Conservation (phyloP, 164 flowering plant species). For the Vitis labrusca region DNA sequence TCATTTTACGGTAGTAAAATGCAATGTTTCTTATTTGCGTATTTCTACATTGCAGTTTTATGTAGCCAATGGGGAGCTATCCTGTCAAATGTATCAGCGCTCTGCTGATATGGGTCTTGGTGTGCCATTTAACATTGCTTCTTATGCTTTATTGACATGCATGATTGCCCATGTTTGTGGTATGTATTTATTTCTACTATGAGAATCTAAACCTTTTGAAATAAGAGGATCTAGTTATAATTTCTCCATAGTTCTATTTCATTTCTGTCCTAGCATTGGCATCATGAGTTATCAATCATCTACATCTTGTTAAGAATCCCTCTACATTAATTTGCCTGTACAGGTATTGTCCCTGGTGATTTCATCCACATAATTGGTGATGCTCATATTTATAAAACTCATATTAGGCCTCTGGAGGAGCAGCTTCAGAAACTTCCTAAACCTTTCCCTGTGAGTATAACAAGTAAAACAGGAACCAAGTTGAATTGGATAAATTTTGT, state of each 20-base stretch:
- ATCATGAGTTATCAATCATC: too few relatives aligned
- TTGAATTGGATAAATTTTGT: too few relatives aligned
- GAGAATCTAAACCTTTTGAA: too few relatives aligned
- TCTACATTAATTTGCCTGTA: slow-evolving; percentile 2
- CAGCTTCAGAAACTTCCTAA: slow-evolving; percentile 81
- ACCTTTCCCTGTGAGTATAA: slow-evolving; percentile 84
- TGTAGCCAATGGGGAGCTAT: slow-evolving; percentile 84
- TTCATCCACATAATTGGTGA: slow-evolving; percentile 85
- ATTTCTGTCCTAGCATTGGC: too few relatives aligned
- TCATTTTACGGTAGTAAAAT: background rate
- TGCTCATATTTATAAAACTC: slow-evolving; percentile 83
- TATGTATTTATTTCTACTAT: slow-evolving; percentile 25
- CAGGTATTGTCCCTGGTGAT: slow-evolving; percentile 91
- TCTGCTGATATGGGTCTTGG: slow-evolving; percentile 98
- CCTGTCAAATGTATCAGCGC: slow-evolving; percentile 97
- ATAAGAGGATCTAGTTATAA: too few relatives aligned
- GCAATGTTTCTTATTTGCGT: background rate
- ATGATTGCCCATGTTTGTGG: slow-evolving; percentile 98
- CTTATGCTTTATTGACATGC: slow-evolving; percentile 85
- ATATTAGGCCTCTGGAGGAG: slow-evolving; percentile 78
- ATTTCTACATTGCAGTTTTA: slow-evolving; percentile 59
- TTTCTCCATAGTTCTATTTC: too few relatives aligned
- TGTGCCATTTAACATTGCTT: slow-evolving; percentile 95
- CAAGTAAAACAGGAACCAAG: too few relatives aligned
- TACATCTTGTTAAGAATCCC: too few relatives aligned